phyloP scores from a whole-genome alignment of 2,329 filamentous ascomycete genomes.

The Diaporthe eres region DNA sequence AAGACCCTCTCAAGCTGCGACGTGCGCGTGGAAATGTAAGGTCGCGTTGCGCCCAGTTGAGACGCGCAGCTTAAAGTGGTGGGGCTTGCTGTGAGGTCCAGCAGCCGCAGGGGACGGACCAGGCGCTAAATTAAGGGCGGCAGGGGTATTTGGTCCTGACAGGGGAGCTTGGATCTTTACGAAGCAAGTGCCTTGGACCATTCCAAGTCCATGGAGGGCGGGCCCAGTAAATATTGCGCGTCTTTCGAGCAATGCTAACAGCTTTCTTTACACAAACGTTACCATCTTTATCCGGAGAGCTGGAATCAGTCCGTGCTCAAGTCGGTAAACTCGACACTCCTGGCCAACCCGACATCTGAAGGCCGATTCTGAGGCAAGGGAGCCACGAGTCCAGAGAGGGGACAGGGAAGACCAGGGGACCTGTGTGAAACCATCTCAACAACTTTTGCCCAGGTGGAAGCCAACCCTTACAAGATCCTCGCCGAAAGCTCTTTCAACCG shows the following conservation, averaged over 20 bases:
- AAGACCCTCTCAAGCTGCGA: background rate
- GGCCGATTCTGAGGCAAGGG: slow-evolving; percentile 5
- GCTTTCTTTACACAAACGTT: background rate
- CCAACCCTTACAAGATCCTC: background rate
- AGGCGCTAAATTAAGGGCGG: slow-evolving; percentile 25
- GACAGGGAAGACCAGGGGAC: background rate
- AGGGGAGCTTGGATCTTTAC: slow-evolving; percentile 31
- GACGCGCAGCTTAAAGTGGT: slow-evolving; percentile 40
- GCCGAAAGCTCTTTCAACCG: background rate
- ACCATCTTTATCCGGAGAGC: background rate
- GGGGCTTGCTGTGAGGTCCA: slow-evolving; percentile 9
- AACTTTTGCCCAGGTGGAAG: slow-evolving; percentile 24
- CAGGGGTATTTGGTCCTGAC: background rate
- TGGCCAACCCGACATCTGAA: background rate
- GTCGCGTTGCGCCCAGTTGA: slow-evolving; percentile 33
- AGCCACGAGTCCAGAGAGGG: background rate
- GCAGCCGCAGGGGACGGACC: background rate
- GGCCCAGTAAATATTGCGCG: slow-evolving; percentile 16
- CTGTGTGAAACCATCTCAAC: slow-evolving; percentile 13
- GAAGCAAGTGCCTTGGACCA: slow-evolving; percentile 13
- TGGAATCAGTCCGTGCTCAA: background rate
- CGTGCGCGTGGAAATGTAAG: slow-evolving; percentile 25
- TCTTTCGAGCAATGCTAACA: background rate
- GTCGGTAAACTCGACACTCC: background rate
- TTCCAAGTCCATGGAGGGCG: slow-evolving; percentile 5